Base-by-base conservation (phyloP, 345 rosid species). In the Aethionema arabicum region DNA sequence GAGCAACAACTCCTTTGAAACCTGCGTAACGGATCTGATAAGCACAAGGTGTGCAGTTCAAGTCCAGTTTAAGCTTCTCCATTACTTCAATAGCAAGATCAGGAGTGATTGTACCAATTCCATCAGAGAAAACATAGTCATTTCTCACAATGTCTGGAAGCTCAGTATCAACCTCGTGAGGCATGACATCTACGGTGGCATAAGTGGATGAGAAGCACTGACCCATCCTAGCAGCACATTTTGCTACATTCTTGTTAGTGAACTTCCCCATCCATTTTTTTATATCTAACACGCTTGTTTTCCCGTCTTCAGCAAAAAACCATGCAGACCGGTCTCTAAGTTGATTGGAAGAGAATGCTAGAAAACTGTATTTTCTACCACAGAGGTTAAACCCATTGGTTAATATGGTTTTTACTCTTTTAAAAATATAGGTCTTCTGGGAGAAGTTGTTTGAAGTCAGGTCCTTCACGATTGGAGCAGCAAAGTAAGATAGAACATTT, bases 211-310 rank as follows among this genome's bases (percentile, higher is more conserved):
- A 92, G 77, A 89, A 92, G 77, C 96, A 92, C 53, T 70, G 85
- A 27, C 98, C 98, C 96, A 88, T 92, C 83, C 91, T 79, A 30
- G 89, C 96, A 61, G 98, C 96, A 75, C 96, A 86, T 72, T 82
- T 92, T 21, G 95, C 95, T 59, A 87, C 68, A 56, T 83, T 88
- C 66, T 11, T 74, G 61, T 79, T 62, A 5, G 3, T 58, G 61
- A 92, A 92, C 83, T 68, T 85, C 48, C 98, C 96, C 96, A 86
- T 92, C 98, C 98, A 89, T 35, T 1, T 36, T 65, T 54, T 71
- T 32, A 92, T 83, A 48, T 27, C 48, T 11, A 9, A 14, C 60
- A 82, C 96, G 33, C 59, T 72, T 40, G 64, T 74, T 1, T 74
- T 76, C 56, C 77, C 76, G 63, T 85, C 80, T 65, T 86, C 91